These are phyloP conservation scores for Thuja plicata DNA, from an alignment of 83 land plant genomes.

Conservation along the genomic window DNA sequence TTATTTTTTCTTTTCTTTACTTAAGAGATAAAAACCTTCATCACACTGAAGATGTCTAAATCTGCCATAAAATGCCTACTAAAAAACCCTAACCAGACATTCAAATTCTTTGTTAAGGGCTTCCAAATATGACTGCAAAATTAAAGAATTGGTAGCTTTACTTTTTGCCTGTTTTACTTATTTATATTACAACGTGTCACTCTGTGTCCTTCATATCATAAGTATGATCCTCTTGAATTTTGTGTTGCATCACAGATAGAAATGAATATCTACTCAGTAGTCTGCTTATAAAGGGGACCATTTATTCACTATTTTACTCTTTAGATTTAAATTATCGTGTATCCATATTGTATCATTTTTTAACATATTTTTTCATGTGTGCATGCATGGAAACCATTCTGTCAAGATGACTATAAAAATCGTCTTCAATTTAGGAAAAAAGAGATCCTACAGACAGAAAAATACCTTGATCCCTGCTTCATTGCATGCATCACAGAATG, in stretches of 20 bases:
- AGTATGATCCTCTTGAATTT: not conserved
- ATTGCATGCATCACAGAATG: constrained; percentile 86
- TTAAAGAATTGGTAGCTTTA: not conserved
- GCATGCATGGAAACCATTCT: not conserved
- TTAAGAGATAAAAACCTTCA: too few species aligned
- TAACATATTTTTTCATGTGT: not conserved
- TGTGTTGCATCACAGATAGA: not conserved
- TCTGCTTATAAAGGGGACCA: not conserved
- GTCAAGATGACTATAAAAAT: not conserved
- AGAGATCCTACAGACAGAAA: not conserved
- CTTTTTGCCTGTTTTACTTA: not conserved
- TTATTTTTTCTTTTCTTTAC: too few species aligned
- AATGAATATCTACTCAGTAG: not conserved
- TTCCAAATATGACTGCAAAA: too few species aligned
- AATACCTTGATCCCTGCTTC: constrained; percentile 90
- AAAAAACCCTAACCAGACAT: not conserved
- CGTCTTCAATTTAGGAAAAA: not conserved
- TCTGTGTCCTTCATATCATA: not conserved
- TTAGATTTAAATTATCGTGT: not conserved
- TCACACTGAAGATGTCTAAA: too few species aligned
- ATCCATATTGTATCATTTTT: too few species aligned
- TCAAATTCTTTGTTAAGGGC: too few species aligned
- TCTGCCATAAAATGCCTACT: too few species aligned
- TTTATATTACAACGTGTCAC: not conserved
- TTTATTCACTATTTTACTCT: too few species aligned